Evolutionary conservation across 2,329 filamentous ascomycete species (phyloP).

Genomic region (Apiospora malaysiana): DNA sequence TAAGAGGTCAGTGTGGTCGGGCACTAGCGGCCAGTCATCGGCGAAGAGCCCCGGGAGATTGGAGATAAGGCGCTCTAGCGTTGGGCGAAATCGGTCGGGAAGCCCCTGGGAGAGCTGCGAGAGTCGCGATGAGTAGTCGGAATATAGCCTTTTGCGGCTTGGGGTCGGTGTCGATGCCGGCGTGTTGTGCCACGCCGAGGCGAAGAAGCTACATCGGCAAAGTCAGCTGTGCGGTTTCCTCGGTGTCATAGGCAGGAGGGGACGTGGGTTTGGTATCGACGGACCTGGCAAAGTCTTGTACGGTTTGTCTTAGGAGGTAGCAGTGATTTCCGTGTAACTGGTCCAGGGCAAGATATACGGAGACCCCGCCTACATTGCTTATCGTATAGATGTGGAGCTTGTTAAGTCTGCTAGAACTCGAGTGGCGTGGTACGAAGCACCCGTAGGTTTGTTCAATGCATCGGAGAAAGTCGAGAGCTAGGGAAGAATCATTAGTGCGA

Average conservation of each 20-base stretch:
- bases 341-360: constrained; percentile 26
- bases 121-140: constrained; percentile 26
- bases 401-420: constrained; percentile 19
- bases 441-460: constrained; percentile 27
- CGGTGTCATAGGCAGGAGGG: background rate
- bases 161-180: constrained; percentile 22
- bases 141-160: constrained; percentile 24
- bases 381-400: constrained; percentile 27
- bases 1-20: constrained; percentile 29
- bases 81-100: constrained; percentile 26
- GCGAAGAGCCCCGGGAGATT: constrained; percentile 26
- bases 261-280: constrained; percentile 13
- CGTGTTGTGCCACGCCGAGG: constrained; percentile 28
- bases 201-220: constrained; percentile 26
- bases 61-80: constrained; percentile 23
- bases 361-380: constrained; percentile 27
- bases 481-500: constrained; percentile 19
- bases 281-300: constrained; percentile 25
- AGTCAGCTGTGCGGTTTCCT: constrained; percentile 22
- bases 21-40: constrained; percentile 27
- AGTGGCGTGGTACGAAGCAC: constrained; percentile 26
- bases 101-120: constrained; percentile 23
- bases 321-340: constrained; percentile 25
- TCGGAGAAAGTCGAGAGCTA: constrained; percentile 24
- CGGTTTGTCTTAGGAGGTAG: constrained; percentile 25